Evolutionary conservation across 805 yeast genomes (phyloP).

Genomic region (Candida takata): DNA sequence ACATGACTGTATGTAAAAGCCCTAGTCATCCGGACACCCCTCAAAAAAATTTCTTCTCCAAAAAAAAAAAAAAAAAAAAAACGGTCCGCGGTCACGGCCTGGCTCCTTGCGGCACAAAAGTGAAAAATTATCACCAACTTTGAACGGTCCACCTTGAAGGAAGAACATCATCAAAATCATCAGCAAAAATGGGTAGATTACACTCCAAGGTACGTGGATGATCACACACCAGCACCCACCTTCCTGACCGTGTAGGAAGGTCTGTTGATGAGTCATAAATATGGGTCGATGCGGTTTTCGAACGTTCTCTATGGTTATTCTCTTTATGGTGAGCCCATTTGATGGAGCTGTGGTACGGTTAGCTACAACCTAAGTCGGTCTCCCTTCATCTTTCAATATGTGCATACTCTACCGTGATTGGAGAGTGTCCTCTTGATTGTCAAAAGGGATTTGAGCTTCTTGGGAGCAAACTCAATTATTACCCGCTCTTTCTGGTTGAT

Average conservation of each 20-base stretch:
- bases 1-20: too few relatives aligned
- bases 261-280: slow-evolving; percentile 19
- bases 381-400: slow-evolving; percentile 1
- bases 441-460: slow-evolving; percentile 4
- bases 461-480: background rate
- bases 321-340: slow-evolving; percentile 4
- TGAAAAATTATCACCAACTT: slow-evolving; percentile 12
- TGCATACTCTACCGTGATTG: slow-evolving; percentile 10
- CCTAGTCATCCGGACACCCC: slow-evolving; percentile 7
- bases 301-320: slow-evolving; percentile 4
- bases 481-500: background rate
- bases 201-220: slow-evolving; percentile 85
- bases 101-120: background rate
- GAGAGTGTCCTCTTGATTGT: slow-evolving; percentile 4
- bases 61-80: background rate
- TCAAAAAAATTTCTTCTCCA: too few relatives aligned
- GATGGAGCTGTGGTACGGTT: too few relatives aligned
- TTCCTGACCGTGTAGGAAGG: slow-evolving; percentile 3
- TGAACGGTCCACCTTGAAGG: background rate
- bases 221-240: slow-evolving; percentile 8
- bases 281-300: slow-evolving; percentile 22
- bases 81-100: background rate
- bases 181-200: slow-evolving; percentile 97
- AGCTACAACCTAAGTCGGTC: background rate
- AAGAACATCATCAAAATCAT: slow-evolving; percentile 25